A percentile compares a stretch with the other conserved stretches of the same genome.
Conservation (phyloP, 2,329 filamentous ascomycete genomes). For the Colletotrichum phormii region DNA sequence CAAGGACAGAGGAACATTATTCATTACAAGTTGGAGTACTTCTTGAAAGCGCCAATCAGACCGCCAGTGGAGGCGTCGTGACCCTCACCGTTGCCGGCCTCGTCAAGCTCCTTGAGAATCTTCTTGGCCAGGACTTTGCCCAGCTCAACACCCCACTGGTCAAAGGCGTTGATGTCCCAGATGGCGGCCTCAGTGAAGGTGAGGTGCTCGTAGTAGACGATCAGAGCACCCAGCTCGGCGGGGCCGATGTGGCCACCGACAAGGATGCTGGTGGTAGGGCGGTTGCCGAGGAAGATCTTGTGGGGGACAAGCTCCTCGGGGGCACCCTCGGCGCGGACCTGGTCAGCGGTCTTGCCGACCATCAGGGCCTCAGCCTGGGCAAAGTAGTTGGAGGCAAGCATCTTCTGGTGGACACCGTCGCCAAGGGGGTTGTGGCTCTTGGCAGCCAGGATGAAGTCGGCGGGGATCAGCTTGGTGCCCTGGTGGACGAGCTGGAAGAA, state of each 20-base stretch:
- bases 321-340: constrained; percentile 81
- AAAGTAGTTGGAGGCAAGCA: constrained; percentile 93
- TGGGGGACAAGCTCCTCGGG: constrained; percentile 86
- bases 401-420: constrained; percentile 94
- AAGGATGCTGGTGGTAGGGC: constrained; percentile 94
- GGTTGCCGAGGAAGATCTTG: constrained; percentile 99
- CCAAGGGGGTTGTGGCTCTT: constrained; percentile 97
- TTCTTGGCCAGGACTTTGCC: constrained; percentile 97
- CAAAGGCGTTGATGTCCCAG: constrained; percentile 99
- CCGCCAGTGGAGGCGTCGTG: constrained; percentile 93
- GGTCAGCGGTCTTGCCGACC: constrained; percentile 87
- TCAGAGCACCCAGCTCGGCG: constrained; percentile 90
- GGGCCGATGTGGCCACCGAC: constrained; percentile 93
- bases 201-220: constrained; percentile 98
- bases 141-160: constrained; percentile 99
- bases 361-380: constrained; percentile 90
- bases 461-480: constrained; percentile 97
- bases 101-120: constrained; percentile 86
- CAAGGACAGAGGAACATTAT: constrained; percentile 26
- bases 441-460: constrained; percentile 97
- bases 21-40: constrained; percentile 65
- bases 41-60: constrained; percentile 93
- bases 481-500: constrained; percentile 99
- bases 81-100: constrained; percentile 73
- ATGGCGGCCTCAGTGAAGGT: constrained; percentile 97